Evolutionary conservation across 176 grass and related monocot species (phyloP).

Genomic region (Rhynchospora pubera): DNA sequence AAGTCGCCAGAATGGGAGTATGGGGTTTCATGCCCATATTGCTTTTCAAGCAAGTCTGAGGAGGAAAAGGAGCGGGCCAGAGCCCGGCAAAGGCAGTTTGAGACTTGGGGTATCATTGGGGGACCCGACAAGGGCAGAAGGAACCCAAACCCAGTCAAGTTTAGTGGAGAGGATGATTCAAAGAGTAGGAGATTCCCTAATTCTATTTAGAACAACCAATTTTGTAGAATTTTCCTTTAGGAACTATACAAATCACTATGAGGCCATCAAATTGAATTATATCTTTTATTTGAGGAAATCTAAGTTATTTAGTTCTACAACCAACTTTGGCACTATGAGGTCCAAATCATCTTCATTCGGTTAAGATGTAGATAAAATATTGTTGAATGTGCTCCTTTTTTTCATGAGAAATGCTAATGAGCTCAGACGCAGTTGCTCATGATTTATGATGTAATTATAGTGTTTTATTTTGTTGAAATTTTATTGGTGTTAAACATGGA

Average conservation of each 20-base stretch:
- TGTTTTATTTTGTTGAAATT: neutral
- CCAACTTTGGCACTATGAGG: neutral
- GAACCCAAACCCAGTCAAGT: neutral
- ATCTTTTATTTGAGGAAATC: neutral
- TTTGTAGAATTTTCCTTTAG: neutral
- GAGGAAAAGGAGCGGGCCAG: conserved; percentile 81
- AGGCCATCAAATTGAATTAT: neutral
- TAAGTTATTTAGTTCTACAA: neutral
- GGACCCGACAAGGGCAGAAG: conserved; percentile 78
- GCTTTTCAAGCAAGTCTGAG: conserved; percentile 51
- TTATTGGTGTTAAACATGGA: too few species aligned
- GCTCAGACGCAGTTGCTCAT: too few species aligned
- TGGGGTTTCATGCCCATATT: conserved; percentile 77
- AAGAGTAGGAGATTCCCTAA: neutral
- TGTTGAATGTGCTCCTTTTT: neutral
- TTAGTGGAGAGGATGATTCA: neutral
- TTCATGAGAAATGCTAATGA: neutral
- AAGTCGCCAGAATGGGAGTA: conserved; percentile 74
- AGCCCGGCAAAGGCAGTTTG: conserved; percentile 71
- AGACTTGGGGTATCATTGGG: conserved; percentile 74
- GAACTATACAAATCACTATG: neutral
- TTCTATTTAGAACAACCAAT: neutral
- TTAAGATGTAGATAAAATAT: neutral
- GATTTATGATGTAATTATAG: neutral
- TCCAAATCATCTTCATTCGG: neutral